Evolutionary conservation across 2,329 filamentous ascomycete genomes (phyloP), one percentile per base, ranked within the genome.

Genomic region (Helotiales sp.): DNA sequence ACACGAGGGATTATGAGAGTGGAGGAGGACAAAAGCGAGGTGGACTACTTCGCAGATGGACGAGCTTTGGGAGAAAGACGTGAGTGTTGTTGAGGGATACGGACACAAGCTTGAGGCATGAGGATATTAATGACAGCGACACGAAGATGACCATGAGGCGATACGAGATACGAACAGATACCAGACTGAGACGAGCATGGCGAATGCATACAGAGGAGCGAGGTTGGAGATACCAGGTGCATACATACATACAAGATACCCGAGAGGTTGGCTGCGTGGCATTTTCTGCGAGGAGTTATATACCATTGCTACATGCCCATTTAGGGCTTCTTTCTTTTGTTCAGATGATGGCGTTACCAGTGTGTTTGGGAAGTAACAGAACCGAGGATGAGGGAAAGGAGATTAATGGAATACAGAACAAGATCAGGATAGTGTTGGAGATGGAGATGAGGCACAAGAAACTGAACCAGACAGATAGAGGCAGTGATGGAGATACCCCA

Each of bases 41-140:
- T 12, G 57, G 57, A 15, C 22, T 56, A 33, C 15, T 54, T 29
- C 44, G 54, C 31, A 29, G 54, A 22, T 54, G 54, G 53, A 53
- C 53, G 36, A 54, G 50, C 31, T 60, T 56, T 50, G 57, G 53
- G n/a, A 53, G 30, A 36, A 52, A 17, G 13, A 17, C 1, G 24
- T 29, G 44, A 47, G 19, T 4, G 19, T 5, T 24, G 40, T n/a
- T 13, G 7, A 8, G 10, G 34, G 19, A 38, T 17, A 6, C 15
- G 12, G 19, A n/a, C n/a, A n/a, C n/a, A n/a, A n/a, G n/a, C n/a
- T n/a, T n/a, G n/a, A n/a, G n/a, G n/a, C n/a, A n/a, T n/a, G n/a
- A n/a, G n/a, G n/a, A n/a, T n/a, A n/a, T n/a, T n/a, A n/a, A n/a
- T n/a, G n/a, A n/a, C n/a, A n/a, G n/a, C n/a, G n/a, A n/a, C n/a